Evolutionary conservation across 1,284 basidiomycete genomes (phyloP), one percentile per base, ranked within the genome.

Genomic region (Naganishia sp.): DNA sequence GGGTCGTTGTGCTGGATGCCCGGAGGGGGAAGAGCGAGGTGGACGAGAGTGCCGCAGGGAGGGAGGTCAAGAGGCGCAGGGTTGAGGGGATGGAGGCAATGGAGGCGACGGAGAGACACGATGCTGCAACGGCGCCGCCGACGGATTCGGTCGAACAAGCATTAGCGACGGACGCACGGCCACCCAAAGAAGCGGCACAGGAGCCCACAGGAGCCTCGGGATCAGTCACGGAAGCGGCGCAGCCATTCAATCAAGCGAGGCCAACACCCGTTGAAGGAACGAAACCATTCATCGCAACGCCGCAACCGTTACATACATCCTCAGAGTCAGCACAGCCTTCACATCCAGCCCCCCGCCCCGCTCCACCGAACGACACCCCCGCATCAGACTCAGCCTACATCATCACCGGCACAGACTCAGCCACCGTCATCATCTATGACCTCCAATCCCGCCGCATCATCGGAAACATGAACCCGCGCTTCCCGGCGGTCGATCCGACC

Each of bases 331-430:
- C 45, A 7, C 45, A 18, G 6, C 43, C 43, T 46, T 46, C 6
- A 23, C n/a, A 21, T 25, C n/a, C 36, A 39, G 13, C 48, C 48
- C 48, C 28, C 11, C 3, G 31, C 25, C 2, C 25, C 28, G 13
- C 3, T 50, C 21, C 25, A 3, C 23, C 49, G 10, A 16, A 9
- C 49, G 23, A 21, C 49, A 25, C 6, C 49, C 13, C 28, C 0
- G 5, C 50, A 15, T 21, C 31, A 7, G 53, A 39, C 53, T 9
- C 53, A n/a, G 55, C 46, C 0, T 89, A 87, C 76, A 84, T 99
- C 55, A 83, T 95, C 6, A 87, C 90, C 59, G 95, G 94, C 0
- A 92, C 90, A 64, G 95, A 98, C 81, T 94, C 98, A 75, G 85
- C 86, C 69, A 90, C 89, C 72, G 81, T 95, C 16, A 88, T 90